Percentiles rank a stretch among this genome's conserved stretches.
Conservation (phyloP, 2,329 filamentous ascomycete genomes). For the Lachnellula occidentalis region DNA sequence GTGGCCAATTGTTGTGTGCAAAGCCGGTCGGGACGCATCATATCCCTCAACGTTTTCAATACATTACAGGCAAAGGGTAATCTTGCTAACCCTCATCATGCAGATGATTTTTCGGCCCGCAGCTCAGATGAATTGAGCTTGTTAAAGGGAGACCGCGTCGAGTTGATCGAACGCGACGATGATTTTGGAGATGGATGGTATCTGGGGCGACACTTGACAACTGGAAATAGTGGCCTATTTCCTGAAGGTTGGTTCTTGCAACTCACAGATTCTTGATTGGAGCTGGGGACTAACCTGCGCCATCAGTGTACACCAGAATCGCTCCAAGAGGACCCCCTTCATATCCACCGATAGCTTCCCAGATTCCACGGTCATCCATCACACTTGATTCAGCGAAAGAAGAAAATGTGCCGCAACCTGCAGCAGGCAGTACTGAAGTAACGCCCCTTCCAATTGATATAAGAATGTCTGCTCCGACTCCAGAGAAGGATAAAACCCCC, state of each 20-base stretch:
- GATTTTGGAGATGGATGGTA: conserved; percentile 89
- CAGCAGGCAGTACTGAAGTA: conserved; percentile 6
- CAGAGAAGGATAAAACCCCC: conserved; percentile 17
- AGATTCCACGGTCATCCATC: conserved; percentile 11
- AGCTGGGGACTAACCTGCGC: conserved; percentile 11
- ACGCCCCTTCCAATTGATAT: conserved; percentile 9
- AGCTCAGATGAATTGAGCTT: conserved; percentile 91
- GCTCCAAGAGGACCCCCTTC: conserved; percentile 29
- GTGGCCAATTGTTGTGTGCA: conserved; percentile 31
- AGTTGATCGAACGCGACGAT: conserved; percentile 79
- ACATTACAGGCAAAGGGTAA: conserved; percentile 2
- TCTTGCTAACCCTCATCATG: conserved; percentile 13
- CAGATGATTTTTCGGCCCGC: conserved; percentile 88
- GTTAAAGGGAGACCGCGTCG: conserved; percentile 75
- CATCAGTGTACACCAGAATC: conserved; percentile 31
- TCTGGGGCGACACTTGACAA: conserved; percentile 67
- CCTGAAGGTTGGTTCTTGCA: conserved; percentile 58
- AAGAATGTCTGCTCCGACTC: conserved; percentile 10
- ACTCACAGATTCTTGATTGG: neutral
- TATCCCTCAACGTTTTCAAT: conserved; percentile 8
- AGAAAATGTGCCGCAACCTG: conserved; percentile 5
- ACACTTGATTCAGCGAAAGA: conserved; percentile 7
- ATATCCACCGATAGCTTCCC: conserved; percentile 22
- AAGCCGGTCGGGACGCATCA: neutral
- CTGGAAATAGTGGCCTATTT: conserved; percentile 71